These are phyloP conservation scores for Fusarium sp. DNA, from an alignment of 2,329 filamentous ascomycete species.

Conservation along the genomic window DNA sequence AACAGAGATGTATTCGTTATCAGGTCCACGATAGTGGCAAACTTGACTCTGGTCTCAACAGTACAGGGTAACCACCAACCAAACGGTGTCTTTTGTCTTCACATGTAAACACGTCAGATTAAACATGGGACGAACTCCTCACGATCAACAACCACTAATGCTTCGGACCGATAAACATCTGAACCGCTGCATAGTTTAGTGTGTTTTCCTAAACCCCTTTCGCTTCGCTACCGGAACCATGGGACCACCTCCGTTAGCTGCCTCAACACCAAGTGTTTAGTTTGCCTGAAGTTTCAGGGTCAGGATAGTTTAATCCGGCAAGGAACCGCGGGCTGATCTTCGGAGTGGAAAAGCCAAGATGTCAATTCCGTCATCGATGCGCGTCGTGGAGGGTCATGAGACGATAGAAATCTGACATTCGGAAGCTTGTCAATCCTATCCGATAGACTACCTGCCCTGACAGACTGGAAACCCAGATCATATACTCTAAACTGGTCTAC, in stretches of 20 bases:
- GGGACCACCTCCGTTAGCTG: neutral
- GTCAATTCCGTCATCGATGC: neutral
- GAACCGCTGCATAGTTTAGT: too few relatives aligned
- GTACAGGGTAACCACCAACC: neutral
- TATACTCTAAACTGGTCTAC: neutral
- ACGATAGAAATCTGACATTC: neutral
- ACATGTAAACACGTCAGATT: neutral
- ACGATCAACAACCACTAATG: neutral
- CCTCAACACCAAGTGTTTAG: accelerated
- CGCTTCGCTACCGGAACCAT: neutral
- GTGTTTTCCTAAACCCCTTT: too few relatives aligned
- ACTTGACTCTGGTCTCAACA: accelerated
- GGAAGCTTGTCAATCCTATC: neutral
- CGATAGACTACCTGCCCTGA: neutral
- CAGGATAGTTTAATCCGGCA: neutral
- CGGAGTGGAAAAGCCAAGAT: neutral
- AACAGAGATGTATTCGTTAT: too few relatives aligned
- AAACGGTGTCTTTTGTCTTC: accelerated
- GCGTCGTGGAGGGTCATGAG: neutral
- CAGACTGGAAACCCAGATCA: neutral
- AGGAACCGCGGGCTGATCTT: neutral
- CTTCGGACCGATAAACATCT: too few relatives aligned
- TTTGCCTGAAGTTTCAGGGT: neutral
- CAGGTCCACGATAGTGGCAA: too few relatives aligned
- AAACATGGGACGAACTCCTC: neutral